Conservation (phyloP, 2,329 filamentous ascomycete species). For the Phoma herbarum region DNA sequence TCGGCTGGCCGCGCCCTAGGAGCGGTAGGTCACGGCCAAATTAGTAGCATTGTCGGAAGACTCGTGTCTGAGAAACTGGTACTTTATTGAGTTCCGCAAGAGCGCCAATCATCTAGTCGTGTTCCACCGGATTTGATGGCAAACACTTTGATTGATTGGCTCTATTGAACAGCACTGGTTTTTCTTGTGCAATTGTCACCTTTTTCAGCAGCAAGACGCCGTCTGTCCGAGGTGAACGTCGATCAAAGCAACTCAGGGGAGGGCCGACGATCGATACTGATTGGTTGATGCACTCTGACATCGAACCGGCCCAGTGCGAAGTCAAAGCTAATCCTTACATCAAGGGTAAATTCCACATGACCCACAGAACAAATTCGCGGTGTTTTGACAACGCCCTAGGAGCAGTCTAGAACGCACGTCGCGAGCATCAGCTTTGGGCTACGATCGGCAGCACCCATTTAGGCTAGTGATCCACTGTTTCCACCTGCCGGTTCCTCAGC, state of each 20-base stretch:
- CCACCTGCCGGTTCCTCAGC: conserved; percentile 2
- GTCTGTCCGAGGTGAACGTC: conserved; percentile 25
- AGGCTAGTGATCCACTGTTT: conserved; percentile 12
- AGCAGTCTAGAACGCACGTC: conserved; percentile 47
- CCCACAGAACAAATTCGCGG: conserved; percentile 39
- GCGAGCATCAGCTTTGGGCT: conserved; percentile 23
- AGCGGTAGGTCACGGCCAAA: conserved; percentile 14
- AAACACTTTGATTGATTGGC: background rate
- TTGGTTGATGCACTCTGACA: conserved; percentile 26
- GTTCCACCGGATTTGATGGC: conserved; percentile 7
- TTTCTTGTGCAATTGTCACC: background rate
- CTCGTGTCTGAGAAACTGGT: conserved; percentile 3
- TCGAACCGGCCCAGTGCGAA: conserved; percentile 27
- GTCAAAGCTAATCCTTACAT: conserved; percentile 32
- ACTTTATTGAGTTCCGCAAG: conserved; percentile 6
- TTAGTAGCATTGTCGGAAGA: conserved; percentile 10
- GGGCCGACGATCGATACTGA: conserved; percentile 21
- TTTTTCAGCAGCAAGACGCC: background rate
- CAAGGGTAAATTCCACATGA: conserved; percentile 35
- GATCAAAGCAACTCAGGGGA: conserved; percentile 24
- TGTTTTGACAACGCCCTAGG: conserved; percentile 36
- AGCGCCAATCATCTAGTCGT: conserved; percentile 1
- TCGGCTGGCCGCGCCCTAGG: conserved; percentile 6
- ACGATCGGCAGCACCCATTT: conserved; percentile 29
- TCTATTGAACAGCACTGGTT: background rate